A percentile compares a stretch with the other conserved stretches of the same genome.
Evolutionary conservation across 495 filamentous ascomycete species (phyloP).

Genomic region (Penicillium tannophilum): DNA sequence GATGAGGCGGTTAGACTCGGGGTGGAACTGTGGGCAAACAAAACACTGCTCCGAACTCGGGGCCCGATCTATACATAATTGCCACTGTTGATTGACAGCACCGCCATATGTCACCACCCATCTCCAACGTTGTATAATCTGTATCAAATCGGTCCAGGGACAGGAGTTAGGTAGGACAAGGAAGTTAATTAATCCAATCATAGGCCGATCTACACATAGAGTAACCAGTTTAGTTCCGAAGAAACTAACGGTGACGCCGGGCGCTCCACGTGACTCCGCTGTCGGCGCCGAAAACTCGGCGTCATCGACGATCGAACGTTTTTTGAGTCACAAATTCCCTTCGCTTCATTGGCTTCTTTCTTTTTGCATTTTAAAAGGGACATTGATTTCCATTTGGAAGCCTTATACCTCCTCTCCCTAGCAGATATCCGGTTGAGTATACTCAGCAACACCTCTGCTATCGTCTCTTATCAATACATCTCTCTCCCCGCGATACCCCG

Average conservation of each 20-base stretch:
- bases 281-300: slow-evolving; percentile 34
- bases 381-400: neutral
- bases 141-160: neutral
- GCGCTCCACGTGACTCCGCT: slow-evolving; percentile 33
- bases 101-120: neutral
- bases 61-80: slow-evolving; percentile 6
- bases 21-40: slow-evolving; percentile 9
- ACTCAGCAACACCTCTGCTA: slow-evolving; percentile 3
- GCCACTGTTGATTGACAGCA: neutral
- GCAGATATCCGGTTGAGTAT: slow-evolving; percentile 1
- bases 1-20: slow-evolving; percentile 29
- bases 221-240: neutral
- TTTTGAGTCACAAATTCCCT: slow-evolving; percentile 31
- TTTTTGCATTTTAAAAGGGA: slow-evolving; percentile 18
- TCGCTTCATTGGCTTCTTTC: slow-evolving; percentile 25
- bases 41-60: slow-evolving; percentile 26
- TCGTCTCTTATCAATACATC: slow-evolving; percentile 19
- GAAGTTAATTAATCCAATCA: neutral
- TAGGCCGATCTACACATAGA: neutral
- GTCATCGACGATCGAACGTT: slow-evolving; percentile 25
- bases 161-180: neutral
- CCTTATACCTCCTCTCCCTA: neutral
- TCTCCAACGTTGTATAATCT: neutral
- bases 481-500: slow-evolving; percentile 33
- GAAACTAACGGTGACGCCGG: neutral